Percentiles rank a stretch among this genome's conserved stretches.
Conservation (phyloP, 257 asterid genomes). For the Nicotiana otophora region DNA sequence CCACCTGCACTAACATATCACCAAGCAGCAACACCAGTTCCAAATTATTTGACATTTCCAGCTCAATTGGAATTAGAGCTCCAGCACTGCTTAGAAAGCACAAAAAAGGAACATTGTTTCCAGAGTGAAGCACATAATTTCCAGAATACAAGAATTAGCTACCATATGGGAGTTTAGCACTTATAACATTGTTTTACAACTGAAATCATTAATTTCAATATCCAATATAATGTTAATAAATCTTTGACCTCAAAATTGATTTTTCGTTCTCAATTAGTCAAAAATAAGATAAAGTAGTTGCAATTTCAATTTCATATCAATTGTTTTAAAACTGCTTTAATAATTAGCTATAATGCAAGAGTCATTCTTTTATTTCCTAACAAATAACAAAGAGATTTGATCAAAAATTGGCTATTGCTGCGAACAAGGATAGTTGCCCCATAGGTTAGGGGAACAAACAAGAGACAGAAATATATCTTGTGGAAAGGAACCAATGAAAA, state of each 20-base stretch:
- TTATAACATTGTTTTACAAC: neutral
- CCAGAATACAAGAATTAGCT: neutral
- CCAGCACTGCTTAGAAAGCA: neutral
- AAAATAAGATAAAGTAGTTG: slow-evolving; percentile 5
- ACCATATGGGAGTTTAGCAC: neutral
- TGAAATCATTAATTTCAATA: neutral
- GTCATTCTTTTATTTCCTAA: neutral
- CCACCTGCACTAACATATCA: neutral
- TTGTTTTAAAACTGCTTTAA: neutral
- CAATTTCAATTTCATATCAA: neutral
- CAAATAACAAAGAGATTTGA: neutral
- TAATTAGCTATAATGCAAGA: neutral
- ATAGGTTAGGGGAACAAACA: neutral
- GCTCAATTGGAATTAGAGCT: neutral
- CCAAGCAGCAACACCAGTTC: neutral
- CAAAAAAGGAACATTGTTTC: neutral
- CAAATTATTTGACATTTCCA: neutral
- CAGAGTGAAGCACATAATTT: neutral
- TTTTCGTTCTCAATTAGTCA: neutral
- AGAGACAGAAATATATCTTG: neutral
- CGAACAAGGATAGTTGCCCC: neutral
- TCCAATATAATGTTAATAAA: neutral
- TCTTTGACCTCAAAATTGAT: neutral
- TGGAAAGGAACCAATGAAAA: neutral
- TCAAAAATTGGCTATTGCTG: neutral